Conservation (phyloP, 495 filamentous ascomycete species). For the Cryomyces antarcticus region DNA sequence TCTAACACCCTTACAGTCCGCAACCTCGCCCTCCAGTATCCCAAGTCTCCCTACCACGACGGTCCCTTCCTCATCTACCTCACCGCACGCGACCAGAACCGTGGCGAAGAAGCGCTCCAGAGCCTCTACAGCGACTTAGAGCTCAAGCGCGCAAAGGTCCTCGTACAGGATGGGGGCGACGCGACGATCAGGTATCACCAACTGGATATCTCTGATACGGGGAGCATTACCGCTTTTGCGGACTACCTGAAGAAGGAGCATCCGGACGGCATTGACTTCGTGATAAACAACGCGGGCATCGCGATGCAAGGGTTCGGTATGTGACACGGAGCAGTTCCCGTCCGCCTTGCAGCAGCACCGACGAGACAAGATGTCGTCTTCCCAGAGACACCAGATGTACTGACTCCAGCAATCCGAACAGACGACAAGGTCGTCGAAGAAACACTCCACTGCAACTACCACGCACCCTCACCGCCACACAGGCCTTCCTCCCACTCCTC, state of each 20-base stretch:
- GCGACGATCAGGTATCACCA: conserved; percentile 21
- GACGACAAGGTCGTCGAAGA: conserved; percentile 26
- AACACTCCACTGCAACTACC: conserved; percentile 28
- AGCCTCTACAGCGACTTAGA: conserved; percentile 19
- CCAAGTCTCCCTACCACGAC: conserved; percentile 23
- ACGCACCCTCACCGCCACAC: conserved; percentile 23
- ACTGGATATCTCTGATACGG: conserved; percentile 23
- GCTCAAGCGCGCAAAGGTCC: conserved; percentile 22
- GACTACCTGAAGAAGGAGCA: conserved; percentile 23
- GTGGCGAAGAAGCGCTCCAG: conserved; percentile 24
- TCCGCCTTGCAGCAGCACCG: neutral
- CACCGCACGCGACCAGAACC: conserved; percentile 23
- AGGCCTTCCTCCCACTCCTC: conserved; percentile 23
- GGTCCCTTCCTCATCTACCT: conserved; percentile 30
- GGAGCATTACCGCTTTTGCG: conserved; percentile 21
- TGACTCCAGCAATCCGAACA: neutral
- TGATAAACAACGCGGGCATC: conserved; percentile 30
- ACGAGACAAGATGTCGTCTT: neutral
- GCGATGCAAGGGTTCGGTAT: conserved; percentile 18
- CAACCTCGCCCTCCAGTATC: conserved; percentile 26
- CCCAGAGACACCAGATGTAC: neutral
- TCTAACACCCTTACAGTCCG: conserved; percentile 16
- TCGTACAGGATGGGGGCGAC: conserved; percentile 22
- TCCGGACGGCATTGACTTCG: conserved; percentile 26
- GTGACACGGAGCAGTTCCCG: neutral